Percentiles rank a stretch among this genome's conserved stretches.
Conservation (phyloP, 345 rosid genomes). For the Ailanthus altissimus region DNA sequence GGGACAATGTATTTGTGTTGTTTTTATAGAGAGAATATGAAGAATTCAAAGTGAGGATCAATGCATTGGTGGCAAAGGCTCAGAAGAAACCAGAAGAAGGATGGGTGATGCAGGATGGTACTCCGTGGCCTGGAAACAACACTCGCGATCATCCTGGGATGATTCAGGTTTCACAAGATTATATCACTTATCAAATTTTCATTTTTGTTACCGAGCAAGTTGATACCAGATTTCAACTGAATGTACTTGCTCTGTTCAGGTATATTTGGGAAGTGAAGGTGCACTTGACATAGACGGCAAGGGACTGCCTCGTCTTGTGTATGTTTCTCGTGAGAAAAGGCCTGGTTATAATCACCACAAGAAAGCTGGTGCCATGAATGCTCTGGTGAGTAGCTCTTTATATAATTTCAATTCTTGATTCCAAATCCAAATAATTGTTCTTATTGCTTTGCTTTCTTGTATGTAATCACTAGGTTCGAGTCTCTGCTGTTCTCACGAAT, state of each 20-base stretch:
- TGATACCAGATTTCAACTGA: not conserved
- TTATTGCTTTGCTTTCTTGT: not conserved
- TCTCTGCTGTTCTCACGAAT: slow-evolving; percentile 92
- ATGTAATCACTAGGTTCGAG: slow-evolving; percentile 62
- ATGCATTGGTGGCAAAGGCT: slow-evolving; percentile 90
- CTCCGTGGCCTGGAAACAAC: slow-evolving; percentile 99
- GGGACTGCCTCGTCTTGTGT: slow-evolving; percentile 84
- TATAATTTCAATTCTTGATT: not conserved
- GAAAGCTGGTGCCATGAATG: slow-evolving; percentile 99
- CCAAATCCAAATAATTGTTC: not conserved
- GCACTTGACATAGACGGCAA: slow-evolving; percentile 92
- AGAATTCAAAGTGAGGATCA: slow-evolving; percentile 93
- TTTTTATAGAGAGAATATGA: slow-evolving; percentile 83
- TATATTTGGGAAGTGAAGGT: slow-evolving; percentile 91
- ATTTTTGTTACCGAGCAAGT: not conserved
- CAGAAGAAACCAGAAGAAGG: slow-evolving; percentile 99
- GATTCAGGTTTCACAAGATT: slow-evolving; percentile 68
- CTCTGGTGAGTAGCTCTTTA: slow-evolving; percentile 54
- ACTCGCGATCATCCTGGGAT: slow-evolving; percentile 99
- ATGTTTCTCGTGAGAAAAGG: slow-evolving; percentile 95
- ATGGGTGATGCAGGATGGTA: slow-evolving; percentile 99
- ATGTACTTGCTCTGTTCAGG: slow-evolving; percentile 44
- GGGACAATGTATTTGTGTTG: not conserved
- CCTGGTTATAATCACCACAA: slow-evolving; percentile 95
- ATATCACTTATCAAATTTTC: not conserved